phyloP scores from a whole-genome alignment of 768 basidiomycete genomes.

The Russula vinacea region DNA sequence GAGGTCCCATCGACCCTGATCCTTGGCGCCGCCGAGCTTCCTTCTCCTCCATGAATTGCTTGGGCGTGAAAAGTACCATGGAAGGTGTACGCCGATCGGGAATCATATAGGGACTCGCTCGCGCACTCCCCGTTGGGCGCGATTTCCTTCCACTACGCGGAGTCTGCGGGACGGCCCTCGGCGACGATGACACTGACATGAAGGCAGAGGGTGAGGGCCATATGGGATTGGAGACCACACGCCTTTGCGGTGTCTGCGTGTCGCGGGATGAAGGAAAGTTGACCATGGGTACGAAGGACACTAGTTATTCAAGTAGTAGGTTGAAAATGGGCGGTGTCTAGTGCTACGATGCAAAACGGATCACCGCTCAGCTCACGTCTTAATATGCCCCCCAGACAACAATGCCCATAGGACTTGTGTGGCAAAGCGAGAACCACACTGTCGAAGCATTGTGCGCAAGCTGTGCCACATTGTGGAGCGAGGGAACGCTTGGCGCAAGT shows the following conservation, averaged over 20 bases:
- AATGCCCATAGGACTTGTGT: background rate
- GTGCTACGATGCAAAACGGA: background rate
- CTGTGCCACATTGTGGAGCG: background rate
- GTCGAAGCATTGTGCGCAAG: background rate
- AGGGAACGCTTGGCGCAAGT: background rate
- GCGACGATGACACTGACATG: background rate
- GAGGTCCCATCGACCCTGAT: background rate
- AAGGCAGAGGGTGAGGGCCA: background rate
- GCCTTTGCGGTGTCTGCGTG: background rate
- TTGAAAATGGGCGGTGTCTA: background rate
- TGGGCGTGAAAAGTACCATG: constrained; percentile 5
- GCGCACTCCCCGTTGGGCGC: background rate
- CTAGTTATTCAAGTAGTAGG: background rate
- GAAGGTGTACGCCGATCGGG: background rate
- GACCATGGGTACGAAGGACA: background rate
- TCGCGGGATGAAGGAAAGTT: background rate
- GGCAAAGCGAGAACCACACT: background rate
- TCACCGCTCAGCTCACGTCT: background rate
- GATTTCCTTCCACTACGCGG: background rate
- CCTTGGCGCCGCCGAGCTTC: background rate
- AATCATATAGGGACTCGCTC: background rate
- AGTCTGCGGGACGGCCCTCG: background rate
- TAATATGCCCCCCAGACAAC: background rate
- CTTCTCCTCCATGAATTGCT: background rate
- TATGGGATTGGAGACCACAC: background rate